Conservation (phyloP, 768 basidiomycete species). For the Pleurotus platypus region DNA sequence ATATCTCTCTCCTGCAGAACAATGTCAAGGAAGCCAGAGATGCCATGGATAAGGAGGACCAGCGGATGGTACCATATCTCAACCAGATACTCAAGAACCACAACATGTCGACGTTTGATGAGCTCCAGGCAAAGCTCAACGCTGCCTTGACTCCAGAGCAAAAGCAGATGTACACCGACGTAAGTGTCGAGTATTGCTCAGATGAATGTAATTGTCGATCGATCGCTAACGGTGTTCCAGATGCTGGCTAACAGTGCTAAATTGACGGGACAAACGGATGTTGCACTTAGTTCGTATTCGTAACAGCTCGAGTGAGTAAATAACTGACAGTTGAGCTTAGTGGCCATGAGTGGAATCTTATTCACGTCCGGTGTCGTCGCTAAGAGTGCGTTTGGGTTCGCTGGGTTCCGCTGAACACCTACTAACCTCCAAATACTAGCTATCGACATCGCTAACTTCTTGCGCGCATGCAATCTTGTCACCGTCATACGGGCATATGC, state of each 20-base stretch:
- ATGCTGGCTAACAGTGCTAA: slow-evolving; percentile 1
- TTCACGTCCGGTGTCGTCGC: slow-evolving; percentile 5
- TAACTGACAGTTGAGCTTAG: neutral
- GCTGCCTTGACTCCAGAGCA: neutral
- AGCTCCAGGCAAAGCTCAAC: neutral
- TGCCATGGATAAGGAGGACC: neutral
- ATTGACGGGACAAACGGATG: neutral
- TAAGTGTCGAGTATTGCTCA: neutral
- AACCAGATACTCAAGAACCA: neutral
- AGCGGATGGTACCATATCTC: neutral
- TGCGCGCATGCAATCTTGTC: neutral
- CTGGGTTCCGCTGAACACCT: neutral
- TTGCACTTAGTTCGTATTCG: neutral
- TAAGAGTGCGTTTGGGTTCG: neutral
- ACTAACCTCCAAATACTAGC: neutral
- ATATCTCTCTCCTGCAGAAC: neutral
- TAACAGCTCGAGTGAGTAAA: neutral
- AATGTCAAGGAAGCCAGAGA: neutral
- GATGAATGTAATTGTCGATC: neutral
- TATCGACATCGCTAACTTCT: slow-evolving; percentile 5
- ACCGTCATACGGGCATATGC: neutral
- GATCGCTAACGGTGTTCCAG: neutral
- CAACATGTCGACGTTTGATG: neutral
- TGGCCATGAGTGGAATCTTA: slow-evolving; percentile 8
- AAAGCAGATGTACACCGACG: slow-evolving; percentile 1